Evolutionary conservation across 148 eudicot species (phyloP).

Genomic region (Chenopodium formosanum): DNA sequence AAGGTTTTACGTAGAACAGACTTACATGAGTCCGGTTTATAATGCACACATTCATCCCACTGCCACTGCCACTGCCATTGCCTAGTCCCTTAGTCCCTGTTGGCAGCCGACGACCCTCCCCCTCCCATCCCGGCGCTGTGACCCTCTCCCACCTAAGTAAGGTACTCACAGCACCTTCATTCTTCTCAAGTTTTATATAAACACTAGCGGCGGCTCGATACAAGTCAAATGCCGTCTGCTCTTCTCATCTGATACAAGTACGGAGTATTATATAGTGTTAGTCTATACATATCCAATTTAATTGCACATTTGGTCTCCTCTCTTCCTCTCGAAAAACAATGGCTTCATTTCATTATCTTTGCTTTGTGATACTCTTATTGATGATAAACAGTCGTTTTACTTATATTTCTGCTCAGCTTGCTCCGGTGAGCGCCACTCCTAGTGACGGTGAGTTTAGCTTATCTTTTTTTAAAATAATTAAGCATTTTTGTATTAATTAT

Average conservation of each 20-base stretch:
- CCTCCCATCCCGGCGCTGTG: too few species aligned
- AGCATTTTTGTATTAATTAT: background rate
- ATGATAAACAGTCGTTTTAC: background rate
- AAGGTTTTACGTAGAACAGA: too few species aligned
- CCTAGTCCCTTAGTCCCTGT: too few species aligned
- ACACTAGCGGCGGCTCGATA: constrained; percentile 66
- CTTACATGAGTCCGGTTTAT: too few species aligned
- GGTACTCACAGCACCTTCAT: constrained; percentile 67
- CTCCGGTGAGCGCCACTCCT: background rate
- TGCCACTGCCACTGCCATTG: too few species aligned
- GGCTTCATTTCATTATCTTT: background rate
- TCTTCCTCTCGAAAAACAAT: background rate
- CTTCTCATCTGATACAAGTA: constrained; percentile 45
- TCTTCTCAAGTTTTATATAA: constrained; percentile 76
- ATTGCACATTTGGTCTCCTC: background rate
- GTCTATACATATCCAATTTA: background rate
- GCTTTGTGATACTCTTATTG: background rate
- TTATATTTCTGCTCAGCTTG: background rate
- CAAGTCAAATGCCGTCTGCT: constrained; percentile 84
- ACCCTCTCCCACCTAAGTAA: constrained; percentile 56
- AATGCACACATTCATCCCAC: too few species aligned
- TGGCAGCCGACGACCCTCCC: too few species aligned
- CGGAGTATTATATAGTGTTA: background rate
- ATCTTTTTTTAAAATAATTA: too few species aligned
- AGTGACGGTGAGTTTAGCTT: background rate